Percentiles rank a stretch among this genome's conserved stretches.
Conservation (phyloP, 1,284 basidiomycete genomes). For the Trichosporon asahii region DNA sequence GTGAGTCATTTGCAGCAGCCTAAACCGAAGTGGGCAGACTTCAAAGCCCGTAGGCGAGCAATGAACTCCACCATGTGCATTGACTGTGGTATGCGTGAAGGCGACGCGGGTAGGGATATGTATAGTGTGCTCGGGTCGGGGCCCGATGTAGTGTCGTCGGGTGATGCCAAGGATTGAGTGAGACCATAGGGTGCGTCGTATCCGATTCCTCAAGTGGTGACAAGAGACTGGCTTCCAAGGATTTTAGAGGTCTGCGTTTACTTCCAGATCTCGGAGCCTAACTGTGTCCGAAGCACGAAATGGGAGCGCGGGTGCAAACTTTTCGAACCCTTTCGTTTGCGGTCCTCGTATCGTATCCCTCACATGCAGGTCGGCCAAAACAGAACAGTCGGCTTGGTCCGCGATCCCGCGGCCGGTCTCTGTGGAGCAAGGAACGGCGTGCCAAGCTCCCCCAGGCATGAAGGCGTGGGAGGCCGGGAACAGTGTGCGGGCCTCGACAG, state of each 20-base stretch:
- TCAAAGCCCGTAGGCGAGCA: not conserved
- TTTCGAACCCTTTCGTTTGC: not conserved
- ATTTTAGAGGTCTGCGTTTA: not conserved
- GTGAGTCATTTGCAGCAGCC: not conserved
- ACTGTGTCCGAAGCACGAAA: not conserved
- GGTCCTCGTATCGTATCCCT: not conserved
- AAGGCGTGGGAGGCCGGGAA: not conserved
- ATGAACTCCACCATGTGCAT: not conserved
- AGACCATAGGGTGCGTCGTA: not conserved
- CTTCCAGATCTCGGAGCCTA: not conserved
- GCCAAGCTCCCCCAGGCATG: not conserved
- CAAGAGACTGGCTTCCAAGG: too few species aligned
- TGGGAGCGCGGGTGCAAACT: not conserved
- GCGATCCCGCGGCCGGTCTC: not conserved
- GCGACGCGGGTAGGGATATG: not conserved
- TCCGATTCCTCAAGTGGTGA: not conserved
- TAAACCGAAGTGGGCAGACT: not conserved
- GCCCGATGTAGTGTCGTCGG: not conserved
- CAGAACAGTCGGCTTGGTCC: not conserved
- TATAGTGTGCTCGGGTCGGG: not conserved
- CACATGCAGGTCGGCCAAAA: not conserved
- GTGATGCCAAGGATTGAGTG: not conserved
- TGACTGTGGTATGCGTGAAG: not conserved
- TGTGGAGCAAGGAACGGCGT: not conserved
- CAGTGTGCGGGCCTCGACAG: not conserved